Evolutionary conservation across 352 stramenopile genomes (phyloP).

Genomic region (Globisporangium ultimum): DNA sequence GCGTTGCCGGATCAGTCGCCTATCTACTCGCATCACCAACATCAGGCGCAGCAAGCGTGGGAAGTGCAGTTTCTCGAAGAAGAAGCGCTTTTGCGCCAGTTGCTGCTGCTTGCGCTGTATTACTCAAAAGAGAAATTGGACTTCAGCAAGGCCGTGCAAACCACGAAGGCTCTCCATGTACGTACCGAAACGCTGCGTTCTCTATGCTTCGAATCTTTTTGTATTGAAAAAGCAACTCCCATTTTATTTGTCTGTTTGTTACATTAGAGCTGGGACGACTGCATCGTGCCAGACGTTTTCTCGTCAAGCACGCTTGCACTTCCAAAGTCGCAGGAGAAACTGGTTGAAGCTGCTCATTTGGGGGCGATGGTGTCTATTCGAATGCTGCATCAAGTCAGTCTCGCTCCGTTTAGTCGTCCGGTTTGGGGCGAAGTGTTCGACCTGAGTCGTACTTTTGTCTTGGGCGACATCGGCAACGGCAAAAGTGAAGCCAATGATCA

Average conservation of each 20-base stretch:
- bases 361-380: conserved; percentile 31
- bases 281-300: conserved; percentile 29
- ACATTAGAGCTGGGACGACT: conserved; percentile 25
- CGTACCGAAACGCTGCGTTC: neutral
- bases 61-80: conserved; percentile 61
- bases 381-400: conserved; percentile 26
- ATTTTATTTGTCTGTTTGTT: neutral
- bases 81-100: conserved; percentile 50
- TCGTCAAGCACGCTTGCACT: conserved; percentile 17
- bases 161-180: conserved; percentile 32
- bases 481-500: conserved; percentile 3
- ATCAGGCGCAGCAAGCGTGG: conserved; percentile 37
- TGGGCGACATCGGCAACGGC: conserved; percentile 20
- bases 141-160: conserved; percentile 25
- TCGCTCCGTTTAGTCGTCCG: conserved; percentile 13
- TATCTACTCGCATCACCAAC: conserved; percentile 12
- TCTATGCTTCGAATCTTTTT: neutral
- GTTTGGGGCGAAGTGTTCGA: conserved; percentile 15
- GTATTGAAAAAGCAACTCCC: neutral
- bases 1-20: conserved; percentile 16
- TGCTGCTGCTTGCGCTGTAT: conserved; percentile 49
- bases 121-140: conserved; percentile 34
- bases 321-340: conserved; percentile 15
- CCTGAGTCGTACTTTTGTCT: conserved; percentile 29
- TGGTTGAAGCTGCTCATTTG: conserved; percentile 25